Evolutionary conservation across 176 grass and related monocot genomes (phyloP).

Genomic region (Ensete ventricosum): DNA sequence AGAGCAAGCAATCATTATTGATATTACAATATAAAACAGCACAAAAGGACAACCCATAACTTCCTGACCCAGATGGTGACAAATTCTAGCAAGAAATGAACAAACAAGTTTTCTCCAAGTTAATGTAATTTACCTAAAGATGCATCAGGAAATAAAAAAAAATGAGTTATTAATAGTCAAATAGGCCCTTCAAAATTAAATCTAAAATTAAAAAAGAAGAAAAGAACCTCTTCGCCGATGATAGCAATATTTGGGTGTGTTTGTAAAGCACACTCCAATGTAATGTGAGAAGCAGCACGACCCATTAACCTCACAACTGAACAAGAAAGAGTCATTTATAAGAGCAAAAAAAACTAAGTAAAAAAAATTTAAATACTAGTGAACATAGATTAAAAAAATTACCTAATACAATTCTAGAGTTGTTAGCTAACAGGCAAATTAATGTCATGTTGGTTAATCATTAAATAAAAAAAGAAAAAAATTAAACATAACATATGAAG

Average conservation of each 20-base stretch:
- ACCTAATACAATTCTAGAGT: neutral
- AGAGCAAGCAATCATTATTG: neutral
- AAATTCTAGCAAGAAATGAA: too few species aligned
- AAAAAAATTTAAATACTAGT: too few species aligned
- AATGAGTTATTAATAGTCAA: neutral
- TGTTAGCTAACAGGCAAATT: neutral
- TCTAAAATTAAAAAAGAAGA: neutral
- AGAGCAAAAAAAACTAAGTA: too few species aligned
- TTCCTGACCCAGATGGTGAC: neutral
- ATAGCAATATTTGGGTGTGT: slow-evolving; percentile 92
- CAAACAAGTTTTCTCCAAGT: too few species aligned
- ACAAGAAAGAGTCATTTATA: slow-evolving; percentile 4
- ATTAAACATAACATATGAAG: neutral
- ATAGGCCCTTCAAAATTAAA: neutral
- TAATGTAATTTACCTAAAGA: too few species aligned
- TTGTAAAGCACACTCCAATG: slow-evolving; percentile 92
- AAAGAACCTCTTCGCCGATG: slow-evolving; percentile 85
- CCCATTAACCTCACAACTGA: slow-evolving; percentile 99
- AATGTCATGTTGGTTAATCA: neutral
- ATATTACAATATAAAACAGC: neutral
- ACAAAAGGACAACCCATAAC: neutral
- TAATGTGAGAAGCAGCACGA: slow-evolving; percentile 98
- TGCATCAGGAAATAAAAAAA: too few species aligned
- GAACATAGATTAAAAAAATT: too few species aligned
- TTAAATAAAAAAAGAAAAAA: neutral